Evolutionary conservation across 164 flowering plant genomes (phyloP), one percentile per base, ranked within the genome.

Genomic region (Magnolia officinalis): DNA sequence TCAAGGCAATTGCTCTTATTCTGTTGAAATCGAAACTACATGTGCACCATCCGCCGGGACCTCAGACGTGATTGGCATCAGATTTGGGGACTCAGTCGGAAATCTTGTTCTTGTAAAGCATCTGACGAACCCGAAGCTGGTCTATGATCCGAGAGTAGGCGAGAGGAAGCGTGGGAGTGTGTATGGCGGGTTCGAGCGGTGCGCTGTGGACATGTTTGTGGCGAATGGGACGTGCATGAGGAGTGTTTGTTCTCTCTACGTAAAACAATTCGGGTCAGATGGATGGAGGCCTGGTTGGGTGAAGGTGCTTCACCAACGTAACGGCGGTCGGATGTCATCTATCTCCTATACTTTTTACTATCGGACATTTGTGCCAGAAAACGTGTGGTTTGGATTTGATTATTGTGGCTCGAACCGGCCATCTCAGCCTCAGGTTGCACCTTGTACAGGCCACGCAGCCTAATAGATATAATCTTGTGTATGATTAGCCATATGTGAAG

Each of bases 251-350:
- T 70, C 58, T 8, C 82, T 80, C 16, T 80, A 70, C 50, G 13
- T 77, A 3, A 70, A 74, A 63, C 66, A 63, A 11, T 20, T 72
- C 8, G 79, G 82, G 9, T 59, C 69, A 2, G 78, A 72, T 72
- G 72, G 58, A 23, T 75, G 81, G 78, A 75, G 78, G 59, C 81
- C 77, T 26, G 76, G 82, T 14, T 80, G 82, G 82, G 75, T 76
- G 20, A 80, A 74, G 67, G 82, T 77, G 29, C 79, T 80, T 24
- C 77, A 9, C 49, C 71, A 24, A n/a, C 52, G n/a, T 31, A 61
- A 70, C 13, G 51, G 66, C 63, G 70, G 73, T 63, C n/a, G 69
- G 26, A 16, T 52, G 23, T 61, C 71, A 0, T 37, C 52, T 8
- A 63, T n/a, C 8, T 76, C 78, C 0, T 65, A 72, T 21, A 55